A percentile compares a stretch with the other conserved stretches of the same genome.
Evolutionary conservation across 257 asterid genomes (phyloP).

Genomic region (Nicotiana knightiana): DNA sequence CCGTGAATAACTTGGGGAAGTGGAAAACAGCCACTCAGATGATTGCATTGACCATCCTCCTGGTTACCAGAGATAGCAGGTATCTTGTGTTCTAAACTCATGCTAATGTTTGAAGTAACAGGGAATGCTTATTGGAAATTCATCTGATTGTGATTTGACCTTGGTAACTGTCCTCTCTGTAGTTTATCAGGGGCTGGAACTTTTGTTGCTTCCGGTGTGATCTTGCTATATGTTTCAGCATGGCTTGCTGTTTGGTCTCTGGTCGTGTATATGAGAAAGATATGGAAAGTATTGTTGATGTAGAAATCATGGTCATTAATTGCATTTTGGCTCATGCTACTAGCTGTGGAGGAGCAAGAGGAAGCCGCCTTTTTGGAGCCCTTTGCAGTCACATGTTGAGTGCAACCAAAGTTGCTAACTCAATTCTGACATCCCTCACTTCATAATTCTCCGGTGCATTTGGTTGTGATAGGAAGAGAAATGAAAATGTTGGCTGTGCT

Average conservation of each 20-base stretch:
- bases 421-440: background rate
- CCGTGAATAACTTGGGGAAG: conserved; percentile 88
- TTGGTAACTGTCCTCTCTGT: conserved; percentile 1
- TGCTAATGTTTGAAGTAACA: background rate
- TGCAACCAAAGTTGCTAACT: background rate
- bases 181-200: conserved; percentile 54
- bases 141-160: background rate
- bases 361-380: background rate
- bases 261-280: conserved; percentile 64
- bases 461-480: background rate
- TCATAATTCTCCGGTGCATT: background rate
- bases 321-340: background rate
- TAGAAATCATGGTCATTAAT: conserved; percentile 17
- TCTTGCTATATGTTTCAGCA: conserved; percentile 73
- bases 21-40: conserved; percentile 99
- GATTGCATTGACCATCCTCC: conserved; percentile 75
- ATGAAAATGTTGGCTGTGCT: conserved; percentile 1
- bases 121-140: background rate
- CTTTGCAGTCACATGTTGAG: background rate
- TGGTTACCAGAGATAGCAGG: conserved; percentile 91
- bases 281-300: conserved; percentile 59
- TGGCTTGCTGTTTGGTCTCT: conserved; percentile 84
- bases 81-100: conserved; percentile 9
- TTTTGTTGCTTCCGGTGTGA: conserved; percentile 54
- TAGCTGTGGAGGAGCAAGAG: conserved; percentile 2